These are phyloP conservation scores for Rhodotorula sp. DNA, from an alignment of 1,284 basidiomycete species.

Conservation along the genomic window DNA sequence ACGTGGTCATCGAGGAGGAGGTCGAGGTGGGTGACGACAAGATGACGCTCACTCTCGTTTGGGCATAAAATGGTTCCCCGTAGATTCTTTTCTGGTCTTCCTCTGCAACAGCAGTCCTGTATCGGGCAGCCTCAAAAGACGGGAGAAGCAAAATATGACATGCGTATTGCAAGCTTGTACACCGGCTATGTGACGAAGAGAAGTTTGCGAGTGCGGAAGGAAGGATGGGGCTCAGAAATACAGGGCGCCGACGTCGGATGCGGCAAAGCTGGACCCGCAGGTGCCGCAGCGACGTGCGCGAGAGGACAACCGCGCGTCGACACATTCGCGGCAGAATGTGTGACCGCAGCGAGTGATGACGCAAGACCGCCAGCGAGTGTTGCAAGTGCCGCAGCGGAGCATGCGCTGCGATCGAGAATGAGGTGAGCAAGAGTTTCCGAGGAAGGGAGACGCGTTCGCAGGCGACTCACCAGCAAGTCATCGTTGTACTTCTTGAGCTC, in stretches of 20 bases:
- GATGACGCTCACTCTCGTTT: constrained; percentile 56
- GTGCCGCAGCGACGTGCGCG: background rate
- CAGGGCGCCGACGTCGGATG: constrained; percentile 1
- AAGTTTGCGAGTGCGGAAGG: background rate
- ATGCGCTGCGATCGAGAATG: constrained; percentile 61
- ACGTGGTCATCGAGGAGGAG: constrained; percentile 74
- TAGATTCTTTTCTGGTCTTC: background rate
- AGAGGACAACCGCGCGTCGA: constrained; percentile 64
- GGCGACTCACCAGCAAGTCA: constrained; percentile 61
- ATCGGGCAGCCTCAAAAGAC: background rate
- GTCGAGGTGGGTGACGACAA: constrained; percentile 81
- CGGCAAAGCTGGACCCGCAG: constrained; percentile 5
- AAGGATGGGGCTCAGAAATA: background rate
- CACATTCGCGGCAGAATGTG: constrained; percentile 73
- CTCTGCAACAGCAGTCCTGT: background rate
- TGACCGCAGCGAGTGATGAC: constrained; percentile 73
- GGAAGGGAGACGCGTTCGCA: background rate
- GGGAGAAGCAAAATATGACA: background rate
- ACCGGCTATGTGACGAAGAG: background rate
- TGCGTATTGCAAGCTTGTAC: background rate
- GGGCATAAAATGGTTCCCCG: constrained; percentile 16
- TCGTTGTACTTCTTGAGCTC: constrained; percentile 48
- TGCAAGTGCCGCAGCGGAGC: constrained; percentile 89
- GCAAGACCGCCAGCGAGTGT: constrained; percentile 75
- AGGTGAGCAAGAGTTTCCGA: background rate